Conservation (phyloP, 2,329 filamentous ascomycete genomes). For the Chalaropsis thielavioides region DNA sequence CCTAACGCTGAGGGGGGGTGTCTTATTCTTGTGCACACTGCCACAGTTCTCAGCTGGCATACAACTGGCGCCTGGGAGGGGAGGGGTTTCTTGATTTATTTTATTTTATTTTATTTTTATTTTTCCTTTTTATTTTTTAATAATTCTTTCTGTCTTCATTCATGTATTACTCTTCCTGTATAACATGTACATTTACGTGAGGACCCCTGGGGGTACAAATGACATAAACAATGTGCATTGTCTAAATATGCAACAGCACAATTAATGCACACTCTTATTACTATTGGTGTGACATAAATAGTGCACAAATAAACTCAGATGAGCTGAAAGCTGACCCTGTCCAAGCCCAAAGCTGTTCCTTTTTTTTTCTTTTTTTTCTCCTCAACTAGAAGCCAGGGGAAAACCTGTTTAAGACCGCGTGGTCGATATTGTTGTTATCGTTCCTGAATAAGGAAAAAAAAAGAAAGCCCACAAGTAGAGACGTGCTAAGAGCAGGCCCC, state of each 20-base stretch:
- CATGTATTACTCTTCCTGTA: too few species aligned
- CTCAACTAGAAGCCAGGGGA: neutral
- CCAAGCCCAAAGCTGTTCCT: neutral
- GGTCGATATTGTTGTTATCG: neutral
- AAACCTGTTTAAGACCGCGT: constrained; percentile 4
- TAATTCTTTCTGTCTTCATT: too few species aligned
- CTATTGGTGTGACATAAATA: constrained; percentile 3
- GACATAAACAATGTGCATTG: neutral
- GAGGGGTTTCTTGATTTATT: too few species aligned
- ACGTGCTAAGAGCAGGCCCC: neutral
- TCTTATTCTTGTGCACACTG: too few species aligned
- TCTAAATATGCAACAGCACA: neutral
- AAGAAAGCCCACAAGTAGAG: neutral
- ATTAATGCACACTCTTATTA: neutral
- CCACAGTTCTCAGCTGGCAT: too few species aligned
- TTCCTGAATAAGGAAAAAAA: neutral
- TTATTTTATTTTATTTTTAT: too few species aligned
- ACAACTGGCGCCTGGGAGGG: too few species aligned
- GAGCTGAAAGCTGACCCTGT: constrained; percentile 1
- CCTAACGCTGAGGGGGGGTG: too few species aligned
- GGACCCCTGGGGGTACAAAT: neutral
- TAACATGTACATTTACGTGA: too few species aligned
- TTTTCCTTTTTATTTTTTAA: too few species aligned
- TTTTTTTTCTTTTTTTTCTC: neutral
- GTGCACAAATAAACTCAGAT: neutral